Conservation (phyloP, 2,329 filamentous ascomycete genomes). For the Fusarium multiceps region DNA sequence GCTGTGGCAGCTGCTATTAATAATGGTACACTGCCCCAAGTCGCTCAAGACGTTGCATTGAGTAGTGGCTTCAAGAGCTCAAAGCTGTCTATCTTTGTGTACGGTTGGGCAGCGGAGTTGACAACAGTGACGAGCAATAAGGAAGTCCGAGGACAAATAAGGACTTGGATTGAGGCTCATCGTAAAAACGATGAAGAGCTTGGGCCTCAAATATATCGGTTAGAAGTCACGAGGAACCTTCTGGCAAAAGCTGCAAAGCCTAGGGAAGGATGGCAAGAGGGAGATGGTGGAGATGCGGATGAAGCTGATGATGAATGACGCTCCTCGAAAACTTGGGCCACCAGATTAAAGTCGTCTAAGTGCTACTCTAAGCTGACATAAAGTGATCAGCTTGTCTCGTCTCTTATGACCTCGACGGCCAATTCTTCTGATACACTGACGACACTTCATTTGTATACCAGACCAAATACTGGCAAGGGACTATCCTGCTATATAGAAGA, state of each 20-base stretch:
- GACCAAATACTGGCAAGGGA: not conserved
- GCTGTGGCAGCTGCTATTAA: constrained; percentile 44
- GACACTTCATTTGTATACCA: not conserved
- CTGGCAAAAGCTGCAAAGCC: constrained; percentile 50
- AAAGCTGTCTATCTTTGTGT: constrained; percentile 55
- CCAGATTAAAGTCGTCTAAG: not conserved
- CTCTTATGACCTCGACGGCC: not conserved
- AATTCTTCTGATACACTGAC: not conserved
- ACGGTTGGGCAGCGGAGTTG: constrained; percentile 52
- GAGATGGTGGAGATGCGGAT: not conserved
- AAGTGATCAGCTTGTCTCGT: not conserved
- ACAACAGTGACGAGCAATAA: constrained; percentile 56
- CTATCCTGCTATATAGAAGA: not conserved
- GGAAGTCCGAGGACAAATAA: constrained; percentile 52
- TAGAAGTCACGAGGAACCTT: constrained; percentile 53
- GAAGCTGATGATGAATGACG: constrained; percentile 8
- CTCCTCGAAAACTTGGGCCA: not conserved
- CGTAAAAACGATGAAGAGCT: constrained; percentile 45
- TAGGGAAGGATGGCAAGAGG: constrained; percentile 31
- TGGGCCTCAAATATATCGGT: constrained; percentile 50
- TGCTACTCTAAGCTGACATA: not conserved
- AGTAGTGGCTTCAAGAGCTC: constrained; percentile 51
- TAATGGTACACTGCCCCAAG: constrained; percentile 46
- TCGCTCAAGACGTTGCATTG: constrained; percentile 50
- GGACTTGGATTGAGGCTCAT: constrained; percentile 50